Base-by-base conservation (phyloP, 352 stramenopile genomes). In the Pythium periplocum region DNA sequence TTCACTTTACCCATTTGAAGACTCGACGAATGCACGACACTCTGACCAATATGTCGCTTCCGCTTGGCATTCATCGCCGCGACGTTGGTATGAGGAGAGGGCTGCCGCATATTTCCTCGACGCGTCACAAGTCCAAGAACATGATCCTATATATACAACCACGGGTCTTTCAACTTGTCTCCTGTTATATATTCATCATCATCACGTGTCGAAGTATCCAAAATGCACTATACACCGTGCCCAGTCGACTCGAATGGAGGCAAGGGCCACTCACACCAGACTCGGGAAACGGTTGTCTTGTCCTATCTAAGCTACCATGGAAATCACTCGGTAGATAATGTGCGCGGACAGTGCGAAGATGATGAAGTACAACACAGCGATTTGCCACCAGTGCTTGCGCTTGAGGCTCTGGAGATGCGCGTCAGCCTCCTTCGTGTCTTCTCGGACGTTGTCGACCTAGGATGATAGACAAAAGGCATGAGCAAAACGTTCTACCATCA, bases 351-450 rank as follows among this genome's bases (percentile, higher is more conserved):
- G 70, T 1, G 75, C 78, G 42, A 90, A 62, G 53, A 94, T 87
- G 57, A 94, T 73, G 59, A 88, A 66, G 66, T 90, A 94, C 17
- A 94, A 63, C 43, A 81, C 62, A 40, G 86, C 10, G 62, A 94
- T 88, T 65, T 90, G 77, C 48, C 69, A 77, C 30, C 77, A 66
- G 62, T 78, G 78, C 71, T 94, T 94, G 58, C 78, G 86, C 67
- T 86, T 86, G 53, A 92, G 78, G 48, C 83, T 94, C 50, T 71
- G 76, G 34, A 94, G 55, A 64, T 94, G 76, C 45, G 73, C 41
- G 9, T 63, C 68, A 3, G 83, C 83, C 47, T 94, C 81, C 49
- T 73, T 61, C 41, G 83, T 81, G 48, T 94, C 81, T 51, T 83
- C 78, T 37, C 75, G 83, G 8, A 80, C 83, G 17, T 80, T 68